Evolutionary conservation across 2,329 filamentous ascomycete species (phyloP), one percentile per base, ranked within the genome.

Genomic region (Aureobasidium mangrovei): DNA sequence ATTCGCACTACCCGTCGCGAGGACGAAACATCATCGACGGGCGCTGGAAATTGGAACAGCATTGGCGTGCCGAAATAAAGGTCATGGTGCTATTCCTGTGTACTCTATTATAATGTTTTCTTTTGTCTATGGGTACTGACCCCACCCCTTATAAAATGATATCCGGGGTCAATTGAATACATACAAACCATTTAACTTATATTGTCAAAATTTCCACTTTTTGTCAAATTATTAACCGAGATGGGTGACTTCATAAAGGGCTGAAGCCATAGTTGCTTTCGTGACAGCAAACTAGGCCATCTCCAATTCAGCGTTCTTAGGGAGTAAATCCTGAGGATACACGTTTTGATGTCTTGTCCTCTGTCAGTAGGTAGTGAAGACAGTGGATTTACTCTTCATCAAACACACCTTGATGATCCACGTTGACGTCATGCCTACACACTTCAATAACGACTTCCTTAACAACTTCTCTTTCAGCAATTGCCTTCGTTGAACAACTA

Each of bases 1-100:
- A 53, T 53, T 9, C 39, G 32, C 8, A 31, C 31, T 4, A 53
- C 40, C n/a, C 49, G 27, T 44, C 29, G 49, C 32, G 49, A 53
- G 4, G 49, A 53, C 31, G 39, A 51, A 10, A 41, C 36, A 26
- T 28, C 28, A 8, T 42, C 47, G 6, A 42, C 42, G 38, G 38
- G 18, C 18, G 47, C 38, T 4, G n/a, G 18, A 18, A 18, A 10
- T 8, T 53, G 49, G 49, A 53, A 44, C 32, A 43, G 32, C 26
- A 53, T 53, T 6, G 49, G 39, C 24, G 31, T 53, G 7, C 49
- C 39, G 32, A 43, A 38, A 38, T 53, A 24, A 40, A 35, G 32
- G 10, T 18, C 18, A 18, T 18, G 18, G 18, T 18, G 18, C 18
- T 18, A 18, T 18, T 18, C 18, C 18, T 18, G 18, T 18, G 18